Base-by-base conservation (phyloP, 768 basidiomycete species). In the Coprinopsis sp. region DNA sequence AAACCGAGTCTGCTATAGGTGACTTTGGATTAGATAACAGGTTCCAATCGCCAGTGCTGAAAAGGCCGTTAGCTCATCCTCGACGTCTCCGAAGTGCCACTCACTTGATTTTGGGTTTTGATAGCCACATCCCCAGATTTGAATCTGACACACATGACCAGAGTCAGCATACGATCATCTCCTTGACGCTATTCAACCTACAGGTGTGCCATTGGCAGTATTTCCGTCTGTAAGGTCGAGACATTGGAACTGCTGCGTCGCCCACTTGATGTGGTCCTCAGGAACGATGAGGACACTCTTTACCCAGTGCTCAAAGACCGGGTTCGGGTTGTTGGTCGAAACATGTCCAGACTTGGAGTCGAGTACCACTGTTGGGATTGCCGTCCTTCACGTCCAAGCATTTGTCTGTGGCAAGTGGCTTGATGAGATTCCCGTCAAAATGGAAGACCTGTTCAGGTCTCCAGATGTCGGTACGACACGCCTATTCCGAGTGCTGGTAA, bases 331-430 rank as follows among this genome's bases (percentile, higher is more conserved):
- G n/a, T 46, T 46, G 19, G 28, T 36, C n/a, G 3, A 27, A 37
- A 36, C 59, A 60, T 1, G 55, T 58, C 59, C 59, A 60, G 33
- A 60, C 50, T 37, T 60, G 59, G 11, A 60, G 46, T 46, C 53
- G 51, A 3, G 47, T 51, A 18, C 54, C 59, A 34, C 54, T 40
- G 16, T n/a, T 52, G 19, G 22, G 42, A 30, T 24, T 24, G 1
- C 59, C 58, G 25, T 53, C 43, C 0, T 52, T 51, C 7, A 59
- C 58, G 39, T 59, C 58, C 16, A 61, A 43, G 30, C 58, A 61
- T 36, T 51, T 55, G 51, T 58, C 49, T 6, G 51, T 52, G 24
- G 44, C 49, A 31, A 54, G 55, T 6, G 54, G 51, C 37, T 49
- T 36, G 42, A 61, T 43, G 2, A 14, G 28, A 23, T 45, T 46